phyloP scores from a whole-genome alignment of 1,139 yeast genomes.

The Kodamaea plutei region DNA sequence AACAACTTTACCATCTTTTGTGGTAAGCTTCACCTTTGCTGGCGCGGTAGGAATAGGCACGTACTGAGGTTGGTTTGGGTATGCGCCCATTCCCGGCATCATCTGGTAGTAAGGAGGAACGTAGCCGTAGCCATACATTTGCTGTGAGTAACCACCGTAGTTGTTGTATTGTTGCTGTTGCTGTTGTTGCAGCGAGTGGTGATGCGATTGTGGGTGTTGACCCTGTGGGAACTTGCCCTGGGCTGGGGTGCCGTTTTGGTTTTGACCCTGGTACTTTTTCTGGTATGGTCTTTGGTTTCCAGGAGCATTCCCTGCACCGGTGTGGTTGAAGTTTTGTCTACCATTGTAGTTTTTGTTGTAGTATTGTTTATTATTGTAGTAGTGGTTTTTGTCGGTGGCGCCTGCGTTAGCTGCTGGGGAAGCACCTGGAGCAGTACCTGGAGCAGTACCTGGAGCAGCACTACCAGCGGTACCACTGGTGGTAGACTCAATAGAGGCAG shows the following conservation, averaged over 20 bases:
- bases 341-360: conserved; percentile 9
- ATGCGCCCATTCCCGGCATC: conserved; percentile 16
- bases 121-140: conserved; percentile 15
- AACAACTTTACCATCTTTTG: conserved; percentile 45
- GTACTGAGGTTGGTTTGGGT: conserved; percentile 14
- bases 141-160: conserved; percentile 13
- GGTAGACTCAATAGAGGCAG: conserved; percentile 4
- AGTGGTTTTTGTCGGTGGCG: conserved; percentile 10
- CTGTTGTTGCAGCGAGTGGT: conserved; percentile 7
- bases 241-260: conserved; percentile 5
- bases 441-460: neutral
- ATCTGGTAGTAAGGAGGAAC: conserved; percentile 15
- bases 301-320: conserved; percentile 7
- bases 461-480: no score
- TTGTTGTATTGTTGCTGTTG: conserved; percentile 12
- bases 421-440: conserved; percentile 4
- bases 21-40: conserved; percentile 35
- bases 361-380: conserved; percentile 10
- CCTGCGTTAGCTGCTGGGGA: conserved; percentile 5
- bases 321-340: conserved; percentile 8
- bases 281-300: conserved; percentile 9
- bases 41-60: conserved; percentile 13
- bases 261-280: conserved; percentile 5
- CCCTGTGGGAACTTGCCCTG: conserved; percentile 7
- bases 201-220: conserved; percentile 5